Evolutionary conservation across 2,329 filamentous ascomycete genomes (phyloP), one percentile per base, ranked within the genome.

Genomic region (Pseudocercospora fuligena): DNA sequence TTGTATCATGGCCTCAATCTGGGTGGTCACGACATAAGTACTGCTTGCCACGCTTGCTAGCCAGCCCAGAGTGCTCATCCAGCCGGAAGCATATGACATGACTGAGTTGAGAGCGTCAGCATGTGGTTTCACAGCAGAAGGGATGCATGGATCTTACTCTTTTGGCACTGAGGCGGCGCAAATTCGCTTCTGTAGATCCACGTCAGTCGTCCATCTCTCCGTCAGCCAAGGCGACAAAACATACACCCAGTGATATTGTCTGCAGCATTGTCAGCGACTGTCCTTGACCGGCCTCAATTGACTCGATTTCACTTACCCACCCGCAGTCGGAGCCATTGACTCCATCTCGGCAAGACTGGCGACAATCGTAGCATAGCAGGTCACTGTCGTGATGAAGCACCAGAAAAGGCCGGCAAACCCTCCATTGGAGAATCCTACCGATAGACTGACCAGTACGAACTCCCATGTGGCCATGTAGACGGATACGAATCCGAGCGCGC

Each of bases 1-100:
- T 16, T 77, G 73, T 65, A 81, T 76, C 66, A 80, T 73, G 14
- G 75, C 74, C 65, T 80, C 73, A 56, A 82, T 75, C 46, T 81
- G 72, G 0, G 75, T 78, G 4, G 75, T 73, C 16, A 75, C 70
- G n/a, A 81, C 71, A 49, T 78, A 81, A 0, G 75, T 74, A 36
- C 74, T 72, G 29, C 72, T 74, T 6, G 79, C 76, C 6, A 75
- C 73, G 60, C 73, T 73, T 16, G 79, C 77, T 12, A 72, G 69
- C 69, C 67, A 72, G 11, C 69, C 67, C 4, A 71, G 61, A 8
- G 70, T 70, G 9, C 66, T 70, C 68, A 72, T 67, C 70, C 69
- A 72, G 33, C 70, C 69, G 11, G 70, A 72, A 11, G 69, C 66
- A 33, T 72, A 72, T 3, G 69, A 70, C 14, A 72, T 64, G 11